Evolutionary conservation across 1,284 basidiomycete species (phyloP).

Genomic region (Inonotus obliquus): DNA sequence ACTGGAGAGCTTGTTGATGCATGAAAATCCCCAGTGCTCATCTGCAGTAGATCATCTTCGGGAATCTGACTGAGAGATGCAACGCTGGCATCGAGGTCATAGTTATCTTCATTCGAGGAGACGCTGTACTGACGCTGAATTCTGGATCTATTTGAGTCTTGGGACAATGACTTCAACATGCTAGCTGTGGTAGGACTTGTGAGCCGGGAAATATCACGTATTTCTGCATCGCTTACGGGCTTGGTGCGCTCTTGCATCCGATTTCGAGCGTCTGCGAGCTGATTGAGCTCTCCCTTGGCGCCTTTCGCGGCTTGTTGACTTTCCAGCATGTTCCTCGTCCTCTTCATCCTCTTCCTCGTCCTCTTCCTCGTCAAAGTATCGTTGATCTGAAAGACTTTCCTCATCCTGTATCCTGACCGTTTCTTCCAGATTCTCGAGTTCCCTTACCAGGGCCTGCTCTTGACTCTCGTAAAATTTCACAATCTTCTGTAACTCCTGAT

Average conservation of each 20-base stretch:
- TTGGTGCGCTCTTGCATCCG: conserved; percentile 21
- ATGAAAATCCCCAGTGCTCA: conserved; percentile 7
- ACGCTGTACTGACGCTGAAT: conserved; percentile 42
- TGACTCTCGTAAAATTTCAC: conserved; percentile 76
- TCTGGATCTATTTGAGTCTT: conserved; percentile 21
- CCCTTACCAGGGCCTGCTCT: conserved; percentile 65
- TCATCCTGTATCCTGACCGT: conserved; percentile 66
- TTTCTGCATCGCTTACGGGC: conserved; percentile 2
- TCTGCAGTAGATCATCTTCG: conserved; percentile 21
- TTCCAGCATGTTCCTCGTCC: conserved; percentile 56
- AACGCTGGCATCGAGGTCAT: conserved; percentile 39
- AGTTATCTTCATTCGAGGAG: conserved; percentile 46
- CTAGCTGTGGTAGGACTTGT: background rate
- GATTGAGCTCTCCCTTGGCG: conserved; percentile 17
- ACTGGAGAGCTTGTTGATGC: conserved; percentile 36
- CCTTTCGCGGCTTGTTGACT: conserved; percentile 21
- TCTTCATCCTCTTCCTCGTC: conserved; percentile 67
- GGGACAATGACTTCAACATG: conserved; percentile 15
- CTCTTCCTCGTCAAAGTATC: conserved; percentile 45
- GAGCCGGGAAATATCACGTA: background rate
- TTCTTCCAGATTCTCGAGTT: conserved; percentile 61
- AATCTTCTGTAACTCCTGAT: conserved; percentile 85
- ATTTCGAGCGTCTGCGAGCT: conserved; percentile 15
- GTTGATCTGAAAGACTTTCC: conserved; percentile 47
- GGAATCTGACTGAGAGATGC: conserved; percentile 30